A percentile compares a stretch with the other conserved stretches of the same genome.
Conservation (phyloP, 192 early-diverging fungal genomes). For the Radiomyces spectabilis region DNA sequence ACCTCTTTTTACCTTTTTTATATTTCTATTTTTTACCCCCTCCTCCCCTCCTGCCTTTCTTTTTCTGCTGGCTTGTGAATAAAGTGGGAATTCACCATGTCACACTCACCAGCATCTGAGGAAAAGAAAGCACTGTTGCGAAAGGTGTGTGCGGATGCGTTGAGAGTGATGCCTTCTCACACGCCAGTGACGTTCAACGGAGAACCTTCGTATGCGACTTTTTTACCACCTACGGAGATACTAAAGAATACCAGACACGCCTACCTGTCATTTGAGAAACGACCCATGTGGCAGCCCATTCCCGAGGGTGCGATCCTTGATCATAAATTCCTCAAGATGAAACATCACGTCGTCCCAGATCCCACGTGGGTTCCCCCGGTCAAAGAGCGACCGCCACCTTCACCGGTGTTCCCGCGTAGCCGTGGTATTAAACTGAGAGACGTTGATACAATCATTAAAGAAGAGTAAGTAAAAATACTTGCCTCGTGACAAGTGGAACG, state of each 20-base stretch:
- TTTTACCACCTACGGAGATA: not conserved
- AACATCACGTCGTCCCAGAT: constrained; percentile 3
- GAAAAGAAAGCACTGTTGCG: not conserved
- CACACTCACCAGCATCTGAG: too few species aligned
- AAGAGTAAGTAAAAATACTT: constrained; percentile 1
- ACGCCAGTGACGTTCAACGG: not conserved
- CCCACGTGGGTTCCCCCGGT: not conserved
- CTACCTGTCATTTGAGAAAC: not conserved
- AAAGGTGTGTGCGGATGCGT: not conserved
- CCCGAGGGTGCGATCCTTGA: not conserved
- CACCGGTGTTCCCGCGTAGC: not conserved
- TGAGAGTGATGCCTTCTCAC: not conserved
- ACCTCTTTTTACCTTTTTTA: not conserved
- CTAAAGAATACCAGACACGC: not conserved
- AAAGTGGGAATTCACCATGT: not conserved
- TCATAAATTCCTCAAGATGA: not conserved
- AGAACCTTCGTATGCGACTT: not conserved
- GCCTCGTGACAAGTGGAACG: too few species aligned
- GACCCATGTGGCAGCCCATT: not conserved
- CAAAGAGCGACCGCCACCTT: not conserved
- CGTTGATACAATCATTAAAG: constrained; percentile 1
- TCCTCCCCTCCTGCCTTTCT: not conserved
- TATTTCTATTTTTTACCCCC: constrained; percentile 3
- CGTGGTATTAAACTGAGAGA: not conserved
- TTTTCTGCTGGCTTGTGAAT: not conserved